Evolutionary conservation across 1,284 basidiomycete species (phyloP).

Genomic region (Bondarzewia mesenterica): DNA sequence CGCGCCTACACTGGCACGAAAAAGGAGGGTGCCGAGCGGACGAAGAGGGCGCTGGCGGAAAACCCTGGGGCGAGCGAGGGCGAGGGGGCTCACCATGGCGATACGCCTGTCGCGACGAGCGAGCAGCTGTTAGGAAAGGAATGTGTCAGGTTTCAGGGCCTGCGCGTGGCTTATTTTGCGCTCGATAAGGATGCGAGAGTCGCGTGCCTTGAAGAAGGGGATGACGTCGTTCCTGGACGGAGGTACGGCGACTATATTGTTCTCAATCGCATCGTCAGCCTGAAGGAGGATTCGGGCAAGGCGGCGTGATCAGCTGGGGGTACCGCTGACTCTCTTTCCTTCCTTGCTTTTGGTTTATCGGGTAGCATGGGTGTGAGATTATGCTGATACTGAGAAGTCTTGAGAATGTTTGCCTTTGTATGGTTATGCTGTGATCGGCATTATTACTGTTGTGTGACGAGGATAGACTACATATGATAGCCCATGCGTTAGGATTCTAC

Average conservation of each 20-base stretch:
- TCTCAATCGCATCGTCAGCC: conserved; percentile 87
- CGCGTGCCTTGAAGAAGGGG: conserved; percentile 50
- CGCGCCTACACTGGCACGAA: conserved; percentile 59
- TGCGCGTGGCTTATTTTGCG: conserved; percentile 93
- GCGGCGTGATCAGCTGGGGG: conserved; percentile 26
- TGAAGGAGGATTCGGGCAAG: conserved; percentile 97
- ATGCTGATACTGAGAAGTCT: too few relatives aligned
- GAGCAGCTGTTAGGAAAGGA: conserved; percentile 89
- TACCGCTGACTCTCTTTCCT: too few relatives aligned
- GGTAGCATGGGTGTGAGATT: too few relatives aligned
- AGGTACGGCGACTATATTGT: conserved; percentile 73
- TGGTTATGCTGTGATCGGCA: too few relatives aligned
- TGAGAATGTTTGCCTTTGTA: too few relatives aligned
- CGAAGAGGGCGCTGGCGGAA: conserved; percentile 52
- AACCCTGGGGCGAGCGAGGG: conserved; percentile 21
- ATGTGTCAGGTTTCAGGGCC: conserved; percentile 92
- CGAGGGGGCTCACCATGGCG: conserved; percentile 20
- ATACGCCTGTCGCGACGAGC: conserved; percentile 62
- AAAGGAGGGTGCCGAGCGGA: conserved; percentile 58
- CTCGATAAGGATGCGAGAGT: conserved; percentile 82
- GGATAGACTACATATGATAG: too few relatives aligned
- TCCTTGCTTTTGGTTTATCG: too few relatives aligned
- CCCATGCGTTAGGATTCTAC: too few relatives aligned
- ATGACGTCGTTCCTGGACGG: conserved; percentile 32
- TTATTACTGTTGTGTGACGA: too few relatives aligned